These are phyloP conservation scores for Mycena vulgaris DNA, from an alignment of 768 basidiomycete genomes.

Conservation along the genomic window DNA sequence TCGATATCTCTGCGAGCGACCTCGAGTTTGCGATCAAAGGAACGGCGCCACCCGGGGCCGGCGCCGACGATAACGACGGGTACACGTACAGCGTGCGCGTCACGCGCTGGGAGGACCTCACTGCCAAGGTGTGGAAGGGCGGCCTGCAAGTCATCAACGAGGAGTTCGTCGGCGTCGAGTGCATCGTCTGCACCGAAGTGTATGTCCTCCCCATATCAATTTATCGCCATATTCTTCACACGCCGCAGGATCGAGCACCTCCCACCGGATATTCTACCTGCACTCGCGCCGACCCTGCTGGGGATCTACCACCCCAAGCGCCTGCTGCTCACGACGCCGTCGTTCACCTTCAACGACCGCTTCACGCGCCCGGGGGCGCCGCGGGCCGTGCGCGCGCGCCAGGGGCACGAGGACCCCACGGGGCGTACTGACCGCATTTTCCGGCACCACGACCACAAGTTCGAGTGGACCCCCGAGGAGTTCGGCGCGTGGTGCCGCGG, in stretches of 20 bases:
- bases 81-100: constrained; percentile 47
- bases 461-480: constrained; percentile 89
- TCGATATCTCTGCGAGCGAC: constrained; percentile 73
- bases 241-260: constrained; percentile 84
- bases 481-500: constrained; percentile 75
- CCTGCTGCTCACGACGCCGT: constrained; percentile 88
- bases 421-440: constrained; percentile 81
- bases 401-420: constrained; percentile 82
- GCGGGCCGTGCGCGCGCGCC: constrained; percentile 54
- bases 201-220: constrained; percentile 55
- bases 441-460: constrained; percentile 88
- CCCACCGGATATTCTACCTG: constrained; percentile 66
- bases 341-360: constrained; percentile 85
- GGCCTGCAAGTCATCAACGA: constrained; percentile 78
- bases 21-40: constrained; percentile 68
- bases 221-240: constrained; percentile 5
- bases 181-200: constrained; percentile 88
- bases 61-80: constrained; percentile 42
- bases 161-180: constrained; percentile 74
- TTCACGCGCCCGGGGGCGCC: constrained; percentile 72
- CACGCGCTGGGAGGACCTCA: constrained; percentile 78
- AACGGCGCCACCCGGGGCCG: constrained; percentile 58
- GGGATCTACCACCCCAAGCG: constrained; percentile 83
- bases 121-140: constrained; percentile 81
- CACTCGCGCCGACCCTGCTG: constrained; percentile 80